Base-by-base conservation (phyloP, 1,284 basidiomycete genomes). In the Meira nashicola region DNA sequence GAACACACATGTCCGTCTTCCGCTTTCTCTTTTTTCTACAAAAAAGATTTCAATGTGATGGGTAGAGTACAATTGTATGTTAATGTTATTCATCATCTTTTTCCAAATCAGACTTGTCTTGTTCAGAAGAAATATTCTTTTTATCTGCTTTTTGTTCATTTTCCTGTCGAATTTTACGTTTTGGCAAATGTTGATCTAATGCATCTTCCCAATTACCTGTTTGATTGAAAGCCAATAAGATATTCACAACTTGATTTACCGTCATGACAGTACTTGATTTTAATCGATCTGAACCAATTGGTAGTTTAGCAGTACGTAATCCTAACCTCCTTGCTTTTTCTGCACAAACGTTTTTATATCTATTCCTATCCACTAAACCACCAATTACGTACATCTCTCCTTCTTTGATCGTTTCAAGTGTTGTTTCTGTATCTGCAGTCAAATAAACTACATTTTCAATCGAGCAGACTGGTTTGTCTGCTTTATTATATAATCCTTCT, bases 301-400 rank as follows among this genome's bases (percentile, higher is more conserved):
- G 95, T 50, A 99, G 84, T 48, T 90, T 87, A 8, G 93, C 95
- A 41, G 90, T 88, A 37, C 87, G 84, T 58, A 98, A 84, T 1
- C 85, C 85, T 10, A 88, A 83, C 50, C 82, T 81, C 44, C 84
- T 82, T 1, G 95, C 92, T 80, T 94, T 95, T 77, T 90, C 84
- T 56, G 89, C 83, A 78, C 95, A 98, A 19, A 98, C 82, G 37
- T 38, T 92, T 84, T 96, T 98, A 83, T 96, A 89, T 39, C 94
- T 87, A 80, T 99, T 99, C 70, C 89, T 89, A 79, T 99, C 95
- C 62, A 89, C 89, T 66, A 99, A 89, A 14, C 94, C 95, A 38
- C 95, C 95, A 59, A 99, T 92, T 67, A 99, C 86, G 77, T 98
- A 98, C 2, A 87, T 89, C 77, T 92, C 90, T 57, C 87, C 86